Evolutionary conservation across 805 yeast genomes (phyloP).

Genomic region (Candida pini): DNA sequence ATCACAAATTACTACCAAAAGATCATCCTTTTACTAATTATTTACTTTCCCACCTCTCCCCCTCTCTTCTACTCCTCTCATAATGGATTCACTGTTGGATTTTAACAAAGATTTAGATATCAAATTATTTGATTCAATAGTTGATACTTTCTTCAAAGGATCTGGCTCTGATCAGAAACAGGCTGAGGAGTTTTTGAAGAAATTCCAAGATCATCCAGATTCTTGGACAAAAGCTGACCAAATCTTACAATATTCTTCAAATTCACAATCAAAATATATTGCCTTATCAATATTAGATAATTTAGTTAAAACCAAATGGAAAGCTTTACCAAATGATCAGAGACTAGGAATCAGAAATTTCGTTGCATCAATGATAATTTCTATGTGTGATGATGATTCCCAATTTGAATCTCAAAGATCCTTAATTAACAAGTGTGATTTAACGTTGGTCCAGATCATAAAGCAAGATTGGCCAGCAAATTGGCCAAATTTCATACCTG

Average conservation of each 20-base stretch:
- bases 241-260: conserved; percentile 69
- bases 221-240: conserved; percentile 94
- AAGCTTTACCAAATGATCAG: conserved; percentile 81
- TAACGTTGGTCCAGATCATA: conserved; percentile 87
- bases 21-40: too few relatives aligned
- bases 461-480: conserved; percentile 99
- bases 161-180: conserved; percentile 65
- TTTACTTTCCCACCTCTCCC: too few relatives aligned
- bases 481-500: conserved; percentile 97
- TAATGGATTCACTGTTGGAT: conserved; percentile 85
- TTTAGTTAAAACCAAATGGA: conserved; percentile 90
- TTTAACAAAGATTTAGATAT: conserved; percentile 82
- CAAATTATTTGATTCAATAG: conserved; percentile 72
- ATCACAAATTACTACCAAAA: too few relatives aligned
- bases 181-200: conserved; percentile 67
- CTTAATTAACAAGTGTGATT: conserved; percentile 85
- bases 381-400: conserved; percentile 79
- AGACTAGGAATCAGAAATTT: conserved; percentile 91
- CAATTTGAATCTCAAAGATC: conserved; percentile 70
- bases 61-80: too few relatives aligned
- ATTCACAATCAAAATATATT: conserved; percentile 87
- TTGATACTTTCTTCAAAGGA: conserved; percentile 77
- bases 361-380: conserved; percentile 86
- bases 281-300: conserved; percentile 88
- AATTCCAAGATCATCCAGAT: conserved; percentile 90